Evolutionary conservation across 306 rosid genomes (phyloP), one percentile per base, ranked within the genome.

Genomic region (Rosa persica): DNA sequence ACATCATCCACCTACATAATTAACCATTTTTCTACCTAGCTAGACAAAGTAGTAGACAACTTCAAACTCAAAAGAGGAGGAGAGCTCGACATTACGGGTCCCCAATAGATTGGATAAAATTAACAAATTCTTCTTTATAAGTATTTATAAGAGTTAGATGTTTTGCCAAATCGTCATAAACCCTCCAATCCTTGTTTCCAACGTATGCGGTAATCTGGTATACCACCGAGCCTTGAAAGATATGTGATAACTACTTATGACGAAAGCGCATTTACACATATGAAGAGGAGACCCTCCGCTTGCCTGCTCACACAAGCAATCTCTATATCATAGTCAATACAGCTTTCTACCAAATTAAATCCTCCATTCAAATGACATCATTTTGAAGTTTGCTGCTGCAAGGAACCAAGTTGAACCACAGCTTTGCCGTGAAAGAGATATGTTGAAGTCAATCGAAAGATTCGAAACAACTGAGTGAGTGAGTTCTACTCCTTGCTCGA

Each of bases 251-350:
- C 70, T n/a, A 40, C 82, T 71, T 38, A 4, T 54, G 55, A 40
- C 69, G 69, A 25, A 65, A 39, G 79, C 67, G 62, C 62, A 46
- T 30, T 76, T 1, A 22, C 65, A 38, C 16, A 38, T n/a, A 73
- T 17, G 51, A 43, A 15, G 20, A 49, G 62, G 22, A 25, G 38
- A 49, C 42, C 19, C 9, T 30, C 67, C 67, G 64, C 64, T 71
- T 73, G 19, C 46, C 78, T 51, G 46, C 77, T 69, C 80, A 16
- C 2, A n/a, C 81, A 78, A 61, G 83, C 67, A 80, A 75, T 55
- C 64, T 25, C 22, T 16, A 62, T 27, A 27, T 77, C 54, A n/a
- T 52, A 49, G 22, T 49, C 19, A 68, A 22, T 46, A 74, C 52
- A 30, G 67, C 67, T 61, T 61, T 61, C 40, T 38, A 57, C 42